Evolutionary conservation across 23 red algal species (phyloP), one percentile per base, ranked within the genome.

Genomic region (Gracilariopsis chorda): DNA sequence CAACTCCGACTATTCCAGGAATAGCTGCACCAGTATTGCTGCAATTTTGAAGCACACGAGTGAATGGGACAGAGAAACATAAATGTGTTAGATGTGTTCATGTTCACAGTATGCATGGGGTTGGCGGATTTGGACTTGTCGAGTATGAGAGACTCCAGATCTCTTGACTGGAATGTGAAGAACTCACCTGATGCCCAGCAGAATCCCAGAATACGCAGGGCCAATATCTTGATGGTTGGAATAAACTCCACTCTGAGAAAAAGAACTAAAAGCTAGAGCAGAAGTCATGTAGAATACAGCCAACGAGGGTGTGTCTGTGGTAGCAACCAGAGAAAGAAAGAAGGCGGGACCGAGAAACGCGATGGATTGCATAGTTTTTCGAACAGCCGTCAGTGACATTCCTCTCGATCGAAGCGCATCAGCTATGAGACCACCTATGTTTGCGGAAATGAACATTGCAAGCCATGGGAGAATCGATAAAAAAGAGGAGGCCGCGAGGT

Each of bases 341-440:
- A 87, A 43, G 16, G 96, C 96, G 14, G 96, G 96, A 30, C 96
- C 96, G 68, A 98, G 68, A 75, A 98, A 95, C 33, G 93, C 96
- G 53, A 98, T 95, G 20, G 92, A 90, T 77, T 98, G 96, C 96
- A 98, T 95, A 20, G 92, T 79, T 46, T 98, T 98, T 61, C 96
- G 82, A 35, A 98, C 96, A 36, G 68, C 53, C 11, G 96, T 98
- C 14, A 88, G 56, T 1, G 92, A 85, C 39, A 95, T 82, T 27
- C 92, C 87, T 27, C 73, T n/a, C 11, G 52, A 53, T 36, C 83
- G 58, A 58, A 98, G 16, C 43, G 56, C 58, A 77, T 98, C 96
- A 21, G 96, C 96, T 34, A 95, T 86, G 42, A 79, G 69, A 40
- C 96, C 96, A 51, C 96, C 92, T 10, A 91, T 28, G 62, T 98